phyloP scores from a whole-genome alignment of 495 filamentous ascomycete species.

The Talaromyces liani region DNA sequence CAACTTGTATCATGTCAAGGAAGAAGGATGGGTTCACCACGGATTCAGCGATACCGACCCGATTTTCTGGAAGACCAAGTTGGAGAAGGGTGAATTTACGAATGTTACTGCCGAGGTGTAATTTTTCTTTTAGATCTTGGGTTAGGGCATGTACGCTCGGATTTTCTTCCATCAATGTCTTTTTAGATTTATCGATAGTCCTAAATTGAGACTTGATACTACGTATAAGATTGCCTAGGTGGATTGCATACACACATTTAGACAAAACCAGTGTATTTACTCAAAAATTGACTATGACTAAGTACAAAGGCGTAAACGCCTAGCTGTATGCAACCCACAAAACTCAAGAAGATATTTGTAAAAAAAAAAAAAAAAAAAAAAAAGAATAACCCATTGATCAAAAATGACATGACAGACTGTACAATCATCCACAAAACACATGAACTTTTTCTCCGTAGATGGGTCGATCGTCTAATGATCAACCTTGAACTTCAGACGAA shows the following conservation, averaged over 20 bases:
- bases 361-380: neutral
- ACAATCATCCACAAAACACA: neutral
- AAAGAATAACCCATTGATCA: neutral
- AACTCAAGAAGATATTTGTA: neutral
- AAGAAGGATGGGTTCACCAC: conserved; percentile 96
- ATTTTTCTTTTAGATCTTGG: neutral
- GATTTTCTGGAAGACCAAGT: conserved; percentile 98
- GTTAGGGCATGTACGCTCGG: neutral
- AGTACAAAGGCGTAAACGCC: neutral
- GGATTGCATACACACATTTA: neutral
- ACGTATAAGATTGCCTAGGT: neutral
- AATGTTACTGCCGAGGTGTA: conserved; percentile 81
- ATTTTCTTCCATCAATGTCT: conserved; percentile 1
- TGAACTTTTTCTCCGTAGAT: neutral
- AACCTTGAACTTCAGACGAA: conserved; percentile 83
- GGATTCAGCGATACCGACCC: conserved; percentile 93
- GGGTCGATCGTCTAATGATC: conserved; percentile 27
- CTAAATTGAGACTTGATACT: neutral
- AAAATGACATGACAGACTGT: neutral
- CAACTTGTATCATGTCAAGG: conserved; percentile 98
- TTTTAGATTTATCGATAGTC: neutral
- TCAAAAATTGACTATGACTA: conserved; percentile 9
- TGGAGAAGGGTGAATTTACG: conserved; percentile 95
- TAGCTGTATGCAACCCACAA: conserved; percentile 7
- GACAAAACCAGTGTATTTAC: neutral